Percentiles rank a stretch among this genome's conserved stretches.
phyloP scores from a whole-genome alignment of 2,329 filamentous ascomycete species.

The Neopestalotiopsis rosae region DNA sequence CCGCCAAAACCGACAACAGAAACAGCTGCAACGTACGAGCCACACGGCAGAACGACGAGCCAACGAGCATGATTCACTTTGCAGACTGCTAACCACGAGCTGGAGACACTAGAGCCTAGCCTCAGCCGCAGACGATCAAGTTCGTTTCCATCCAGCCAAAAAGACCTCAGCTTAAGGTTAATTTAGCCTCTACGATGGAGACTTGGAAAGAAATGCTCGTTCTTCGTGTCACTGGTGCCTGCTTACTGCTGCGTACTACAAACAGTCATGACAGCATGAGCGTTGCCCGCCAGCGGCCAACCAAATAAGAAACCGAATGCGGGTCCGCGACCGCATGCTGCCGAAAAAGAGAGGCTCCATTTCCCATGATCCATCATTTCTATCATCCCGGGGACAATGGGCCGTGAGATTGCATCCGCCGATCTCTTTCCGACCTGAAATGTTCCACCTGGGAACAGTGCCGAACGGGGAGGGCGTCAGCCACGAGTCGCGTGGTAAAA shows the following conservation, averaged over 20 bases:
- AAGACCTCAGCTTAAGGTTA: constrained; percentile 6
- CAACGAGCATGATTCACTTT: background rate
- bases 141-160: background rate
- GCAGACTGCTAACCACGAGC: background rate
- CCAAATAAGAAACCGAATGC: background rate
- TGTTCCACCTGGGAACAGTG: background rate
- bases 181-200: background rate
- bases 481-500: background rate
- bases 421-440: constrained; percentile 1
- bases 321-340: background rate
- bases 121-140: constrained; percentile 1
- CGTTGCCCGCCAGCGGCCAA: background rate
- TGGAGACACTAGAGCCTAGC: background rate
- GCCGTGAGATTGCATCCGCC: background rate
- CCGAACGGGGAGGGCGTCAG: background rate
- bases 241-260: too few relatives aligned
- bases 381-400: background rate
- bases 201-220: background rate
- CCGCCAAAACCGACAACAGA: background rate
- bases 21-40: background rate
- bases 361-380: background rate
- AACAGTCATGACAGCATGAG: background rate
- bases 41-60: background rate
- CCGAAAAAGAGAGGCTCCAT: background rate
- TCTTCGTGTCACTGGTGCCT: background rate